Evolutionary conservation across 2,329 filamentous ascomycete genomes (phyloP), one percentile per base, ranked within the genome.

Genomic region (Pseudomassariella vexata): DNA sequence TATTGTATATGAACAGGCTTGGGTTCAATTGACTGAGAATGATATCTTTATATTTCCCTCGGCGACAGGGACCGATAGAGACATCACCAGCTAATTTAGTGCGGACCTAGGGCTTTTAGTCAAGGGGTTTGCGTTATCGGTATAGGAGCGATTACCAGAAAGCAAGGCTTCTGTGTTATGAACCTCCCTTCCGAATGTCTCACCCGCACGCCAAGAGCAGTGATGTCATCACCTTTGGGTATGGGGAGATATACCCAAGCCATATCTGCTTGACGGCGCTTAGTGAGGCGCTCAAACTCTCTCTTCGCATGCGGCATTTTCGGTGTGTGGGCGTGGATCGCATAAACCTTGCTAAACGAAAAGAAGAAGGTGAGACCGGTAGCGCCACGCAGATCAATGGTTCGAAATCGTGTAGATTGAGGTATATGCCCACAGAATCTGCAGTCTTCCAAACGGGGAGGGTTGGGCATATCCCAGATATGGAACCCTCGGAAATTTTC

Each of bases 191-290:
- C 24, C 17, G 7, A 9, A 12, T 6, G 12, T 14, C 29, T 16
- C 16, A 28, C 12, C 10, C 32, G 24, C 24, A 34, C 5, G 8
- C 19, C 32, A 15, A 34, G 8, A 6, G 19, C 25, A 16, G 10
- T 15, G 14, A 34, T 24, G 15, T 28, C 25, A n/a, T 34, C 32
- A 5, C 19, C 19, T 14, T 29, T 28, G 6, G 32, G 14, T 24
- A 34, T 34, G 28, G 32, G 32, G 11, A 34, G 19, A 19, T 34
- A 12, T 9, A 18, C n/a, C 32, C 32, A 34, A 28, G 9, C 12
- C 14, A 16, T 12, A 20, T 16, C 10, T 5, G n/a, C 8, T 29
- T 17, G 9, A 19, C 9, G n/a, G n/a, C n/a, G n/a, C n/a, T n/a
- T n/a, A n/a, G n/a, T n/a, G 7, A 9, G n/a, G 10, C 4, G 9